Evolutionary conservation across 106 monocot genomes (phyloP).

Genomic region (Xerophyta viscosa): DNA sequence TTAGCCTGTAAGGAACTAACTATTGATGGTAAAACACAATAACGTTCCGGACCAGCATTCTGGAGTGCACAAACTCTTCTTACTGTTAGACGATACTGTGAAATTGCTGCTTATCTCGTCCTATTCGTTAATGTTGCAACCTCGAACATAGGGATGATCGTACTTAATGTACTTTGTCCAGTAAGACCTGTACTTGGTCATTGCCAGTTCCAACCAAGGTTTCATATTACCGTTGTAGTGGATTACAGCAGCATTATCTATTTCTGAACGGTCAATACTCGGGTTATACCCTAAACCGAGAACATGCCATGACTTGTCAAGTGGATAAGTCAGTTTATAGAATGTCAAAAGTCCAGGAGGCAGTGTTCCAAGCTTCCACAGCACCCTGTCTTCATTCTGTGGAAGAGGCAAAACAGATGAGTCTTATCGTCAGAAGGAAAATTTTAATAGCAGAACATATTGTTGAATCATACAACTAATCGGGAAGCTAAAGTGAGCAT

Average conservation of each 20-base stretch:
- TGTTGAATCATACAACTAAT: too few relatives aligned
- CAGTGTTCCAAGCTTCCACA: constrained; percentile 38
- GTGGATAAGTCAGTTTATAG: too few relatives aligned
- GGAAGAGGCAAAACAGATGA: background rate
- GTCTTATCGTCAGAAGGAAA: too few relatives aligned
- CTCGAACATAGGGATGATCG: constrained; percentile 19
- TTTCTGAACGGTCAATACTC: constrained; percentile 33
- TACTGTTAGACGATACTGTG: too few relatives aligned
- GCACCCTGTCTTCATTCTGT: constrained; percentile 33
- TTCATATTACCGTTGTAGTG: constrained; percentile 49
- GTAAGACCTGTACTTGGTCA: constrained; percentile 38
- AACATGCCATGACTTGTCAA: constrained; percentile 48
- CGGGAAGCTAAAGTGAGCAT: too few relatives aligned
- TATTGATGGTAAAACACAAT: too few relatives aligned
- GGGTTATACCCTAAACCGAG: constrained; percentile 40
- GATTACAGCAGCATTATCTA: constrained; percentile 37
- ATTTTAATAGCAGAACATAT: too few relatives aligned
- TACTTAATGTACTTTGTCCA: constrained; percentile 39
- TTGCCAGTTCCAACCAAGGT: constrained; percentile 37
- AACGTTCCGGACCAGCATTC: too few relatives aligned
- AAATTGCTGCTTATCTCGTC: too few relatives aligned
- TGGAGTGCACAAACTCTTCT: too few relatives aligned
- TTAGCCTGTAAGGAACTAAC: too few relatives aligned
- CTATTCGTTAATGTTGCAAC: constrained; percentile 19
- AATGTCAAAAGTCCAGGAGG: too few relatives aligned